Base-by-base conservation (phyloP, 495 filamentous ascomycete genomes). In the Penicillium parvum region DNA sequence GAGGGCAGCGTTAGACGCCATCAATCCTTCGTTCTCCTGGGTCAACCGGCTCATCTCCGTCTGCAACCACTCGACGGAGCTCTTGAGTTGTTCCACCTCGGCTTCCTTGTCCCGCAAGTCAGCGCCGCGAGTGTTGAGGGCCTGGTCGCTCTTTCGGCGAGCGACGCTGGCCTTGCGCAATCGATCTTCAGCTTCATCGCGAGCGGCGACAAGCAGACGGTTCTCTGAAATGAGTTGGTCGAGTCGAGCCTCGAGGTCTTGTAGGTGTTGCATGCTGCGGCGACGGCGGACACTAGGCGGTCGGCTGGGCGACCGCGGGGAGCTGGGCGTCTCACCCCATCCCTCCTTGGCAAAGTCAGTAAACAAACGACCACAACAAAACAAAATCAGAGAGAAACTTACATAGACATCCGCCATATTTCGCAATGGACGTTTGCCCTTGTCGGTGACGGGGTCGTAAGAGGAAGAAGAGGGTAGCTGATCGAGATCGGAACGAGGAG, bases 401-500 rank as follows among this genome's bases (percentile, higher is more conserved):
- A 96, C 90, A 71, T 86, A 95, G 72, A 94, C 85, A 76, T 95
- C 86, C 58, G 85, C 75, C 89, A 95, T 95, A 70, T 82, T 85
- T 68, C 78, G 82, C 61, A 83, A 69, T 60, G 84, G 83, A 58
- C 78, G 82, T 67, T 88, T 90, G 76, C 87, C 84, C 77, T 89
- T 87, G 75, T 90, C 87, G 53, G 81, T 86, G 61, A 86, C 74
- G 51, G 83, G 81, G 60, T 88, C 83, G 70, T 82, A 79, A 54
- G 76, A 79, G 54, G 79, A 78, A 45, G 79, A 74, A 58, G 78
- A 77, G 32, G 73, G 66, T 60, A 75, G 70, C 47, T 69, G 53
- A 49, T 70, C 66, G 48, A 71, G 47, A 60, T 64, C 57, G 43
- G 58, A 49, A 17, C 52, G 52, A 47, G 52, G 55, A 50, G 57